phyloP scores from a whole-genome alignment of 164 flowering plant species.

The Kalanchoe fedtschenkoi region DNA sequence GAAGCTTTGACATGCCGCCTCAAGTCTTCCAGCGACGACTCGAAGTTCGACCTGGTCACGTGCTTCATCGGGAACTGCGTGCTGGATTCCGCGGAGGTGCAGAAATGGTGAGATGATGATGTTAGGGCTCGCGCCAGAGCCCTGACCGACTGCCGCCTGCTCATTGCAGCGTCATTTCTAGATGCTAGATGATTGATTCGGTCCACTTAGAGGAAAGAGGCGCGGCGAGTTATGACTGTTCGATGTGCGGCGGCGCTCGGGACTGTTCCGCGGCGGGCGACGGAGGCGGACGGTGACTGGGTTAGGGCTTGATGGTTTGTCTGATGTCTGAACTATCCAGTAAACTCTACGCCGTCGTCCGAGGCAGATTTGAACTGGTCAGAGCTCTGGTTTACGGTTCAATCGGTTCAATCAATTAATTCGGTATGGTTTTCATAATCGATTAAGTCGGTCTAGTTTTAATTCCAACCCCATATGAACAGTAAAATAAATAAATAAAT shows the following conservation, averaged over 20 bases:
- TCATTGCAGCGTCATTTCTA: conserved; percentile 16
- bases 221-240: background rate
- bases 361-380: too few species aligned
- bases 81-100: conserved; percentile 1
- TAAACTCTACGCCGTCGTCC: too few species aligned
- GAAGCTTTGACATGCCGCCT: conserved; percentile 42
- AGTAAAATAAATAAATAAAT: too few species aligned
- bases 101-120: conserved; percentile 11
- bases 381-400: too few species aligned
- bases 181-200: too few species aligned
- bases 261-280: background rate
- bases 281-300: background rate
- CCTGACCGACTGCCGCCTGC: conserved; percentile 15
- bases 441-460: too few species aligned
- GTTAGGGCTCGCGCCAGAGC: conserved; percentile 20
- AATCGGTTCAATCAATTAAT: too few species aligned
- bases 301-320: too few species aligned
- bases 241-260: too few species aligned
- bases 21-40: conserved; percentile 42
- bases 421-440: too few species aligned
- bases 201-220: background rate
- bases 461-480: too few species aligned
- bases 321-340: too few species aligned
- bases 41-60: conserved; percentile 77
- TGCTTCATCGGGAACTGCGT: conserved; percentile 46